phyloP scores from a whole-genome alignment of 1,284 basidiomycete species.

The Chiua sp. region DNA sequence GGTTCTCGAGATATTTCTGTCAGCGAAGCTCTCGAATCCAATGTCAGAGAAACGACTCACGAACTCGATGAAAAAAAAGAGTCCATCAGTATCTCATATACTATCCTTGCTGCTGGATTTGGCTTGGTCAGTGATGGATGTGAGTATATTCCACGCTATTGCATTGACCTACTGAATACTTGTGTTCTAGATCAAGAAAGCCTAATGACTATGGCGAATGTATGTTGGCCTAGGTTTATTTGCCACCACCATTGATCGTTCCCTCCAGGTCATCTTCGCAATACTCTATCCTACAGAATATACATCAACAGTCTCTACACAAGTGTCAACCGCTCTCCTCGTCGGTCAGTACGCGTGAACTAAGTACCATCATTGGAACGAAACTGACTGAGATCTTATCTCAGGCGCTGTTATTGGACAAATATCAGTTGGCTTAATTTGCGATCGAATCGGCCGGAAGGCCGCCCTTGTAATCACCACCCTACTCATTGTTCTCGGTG shows the following conservation, averaged over 20 bases:
- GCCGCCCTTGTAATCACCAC: conserved; percentile 76
- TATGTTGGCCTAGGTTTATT: conserved; percentile 26
- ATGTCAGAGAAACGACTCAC: conserved; percentile 31
- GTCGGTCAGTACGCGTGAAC: conserved; percentile 54
- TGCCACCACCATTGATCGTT: conserved; percentile 5
- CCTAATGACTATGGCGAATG: conserved; percentile 69
- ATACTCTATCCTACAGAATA: conserved; percentile 64
- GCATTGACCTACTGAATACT: conserved; percentile 5
- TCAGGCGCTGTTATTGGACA: conserved; percentile 72
- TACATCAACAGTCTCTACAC: conserved; percentile 65
- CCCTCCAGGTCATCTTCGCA: conserved; percentile 62
- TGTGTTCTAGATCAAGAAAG: conserved; percentile 66
- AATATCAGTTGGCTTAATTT: conserved; percentile 67
- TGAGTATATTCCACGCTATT: conserved; percentile 36
- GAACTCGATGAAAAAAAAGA: conserved; percentile 41
- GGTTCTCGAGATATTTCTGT: conserved; percentile 23
- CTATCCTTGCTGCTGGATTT: conserved; percentile 66
- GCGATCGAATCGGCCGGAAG: conserved; percentile 76
- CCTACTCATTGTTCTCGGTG: conserved; percentile 71
- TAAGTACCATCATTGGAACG: conserved; percentile 14
- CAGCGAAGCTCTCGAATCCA: conserved; percentile 21
- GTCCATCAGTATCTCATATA: conserved; percentile 59
- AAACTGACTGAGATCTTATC: conserved; percentile 23
- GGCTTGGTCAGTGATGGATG: conserved; percentile 76
- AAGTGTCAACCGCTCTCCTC: conserved; percentile 75